Conservation (phyloP, 495 filamentous ascomycete genomes). For the Mycothermus thermophilus region DNA sequence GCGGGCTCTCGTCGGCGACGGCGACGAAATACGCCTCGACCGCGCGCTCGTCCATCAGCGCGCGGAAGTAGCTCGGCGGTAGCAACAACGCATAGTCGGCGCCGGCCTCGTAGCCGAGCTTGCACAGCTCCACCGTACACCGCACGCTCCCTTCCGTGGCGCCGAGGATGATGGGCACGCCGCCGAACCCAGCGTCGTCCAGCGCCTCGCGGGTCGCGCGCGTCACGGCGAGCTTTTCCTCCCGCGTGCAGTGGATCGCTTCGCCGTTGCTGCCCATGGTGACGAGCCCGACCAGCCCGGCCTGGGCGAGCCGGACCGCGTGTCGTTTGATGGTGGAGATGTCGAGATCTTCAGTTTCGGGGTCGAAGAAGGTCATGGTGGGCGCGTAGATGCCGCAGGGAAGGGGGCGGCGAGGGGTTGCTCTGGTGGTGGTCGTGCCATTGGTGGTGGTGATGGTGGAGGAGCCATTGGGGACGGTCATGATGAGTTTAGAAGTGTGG, state of each 20-base stretch:
- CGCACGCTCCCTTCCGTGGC: conserved; percentile 65
- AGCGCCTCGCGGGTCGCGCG: conserved; percentile 68
- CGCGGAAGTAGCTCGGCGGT: conserved; percentile 73
- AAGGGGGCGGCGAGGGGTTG: conserved; percentile 53
- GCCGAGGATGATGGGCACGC: conserved; percentile 70
- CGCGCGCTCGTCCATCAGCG: conserved; percentile 61
- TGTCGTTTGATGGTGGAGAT: conserved; percentile 64
- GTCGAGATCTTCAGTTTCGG: conserved; percentile 70
- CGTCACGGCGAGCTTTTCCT: conserved; percentile 64
- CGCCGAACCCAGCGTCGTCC: conserved; percentile 61
- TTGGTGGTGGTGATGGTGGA: no score
- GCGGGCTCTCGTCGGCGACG: conserved; percentile 59
- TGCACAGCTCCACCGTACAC: conserved; percentile 60
- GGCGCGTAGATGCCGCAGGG: conserved; percentile 80
- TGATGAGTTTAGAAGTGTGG: conserved; percentile 13
- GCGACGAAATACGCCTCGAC: conserved; percentile 63
- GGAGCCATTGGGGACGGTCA: conserved; percentile 26
- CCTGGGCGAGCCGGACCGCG: conserved; percentile 65
- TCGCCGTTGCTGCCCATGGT: conserved; percentile 88
- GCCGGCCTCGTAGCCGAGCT: conserved; percentile 51
- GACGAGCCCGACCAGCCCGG: conserved; percentile 69
- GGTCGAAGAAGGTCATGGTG: conserved; percentile 82
- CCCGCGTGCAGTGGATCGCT: conserved; percentile 64
- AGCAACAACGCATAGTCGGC: conserved; percentile 69
- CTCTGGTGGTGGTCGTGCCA: conserved; percentile 24